A percentile compares a stretch with the other conserved stretches of the same genome.
phyloP scores from a whole-genome alignment of 108 stramenopile species.

The Epipyxis sp. region DNA sequence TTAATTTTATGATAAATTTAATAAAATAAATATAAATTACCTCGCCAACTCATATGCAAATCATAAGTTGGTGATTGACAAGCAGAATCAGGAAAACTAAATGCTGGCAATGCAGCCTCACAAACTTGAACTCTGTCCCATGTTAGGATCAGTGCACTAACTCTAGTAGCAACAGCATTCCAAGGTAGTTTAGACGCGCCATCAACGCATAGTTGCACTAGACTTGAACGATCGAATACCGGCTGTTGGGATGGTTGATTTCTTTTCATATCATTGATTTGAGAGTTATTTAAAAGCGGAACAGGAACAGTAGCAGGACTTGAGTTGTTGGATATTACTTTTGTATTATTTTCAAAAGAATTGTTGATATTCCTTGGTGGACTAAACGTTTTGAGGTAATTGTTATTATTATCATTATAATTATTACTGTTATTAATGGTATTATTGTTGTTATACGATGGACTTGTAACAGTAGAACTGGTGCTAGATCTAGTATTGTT shows the following conservation, averaged over 20 bases:
- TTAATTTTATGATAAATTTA: neutral
- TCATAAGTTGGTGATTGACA: neutral
- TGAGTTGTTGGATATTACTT: too few species aligned
- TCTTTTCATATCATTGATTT: too few species aligned
- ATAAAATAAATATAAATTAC: neutral
- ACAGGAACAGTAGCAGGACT: too few species aligned
- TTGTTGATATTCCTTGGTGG: too few species aligned
- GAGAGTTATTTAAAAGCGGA: too few species aligned
- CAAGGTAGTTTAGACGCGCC: neutral
- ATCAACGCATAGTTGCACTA: constrained; percentile 6
- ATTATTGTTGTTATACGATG: too few species aligned
- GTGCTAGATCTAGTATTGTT: too few species aligned
- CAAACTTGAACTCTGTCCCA: neutral
- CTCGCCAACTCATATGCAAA: constrained; percentile 13
- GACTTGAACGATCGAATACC: neutral
- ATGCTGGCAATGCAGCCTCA: neutral
- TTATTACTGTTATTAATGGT: too few species aligned
- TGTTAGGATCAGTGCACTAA: neutral
- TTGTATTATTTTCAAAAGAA: too few species aligned
- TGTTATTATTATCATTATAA: too few species aligned
- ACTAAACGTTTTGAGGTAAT: too few species aligned
- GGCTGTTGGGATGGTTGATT: neutral
- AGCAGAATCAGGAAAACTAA: constrained; percentile 11
- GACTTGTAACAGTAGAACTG: too few species aligned
- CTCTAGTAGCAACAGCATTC: neutral